Base-by-base conservation (phyloP, 2,329 filamentous ascomycete species). In the Hypoxylon sp. region DNA sequence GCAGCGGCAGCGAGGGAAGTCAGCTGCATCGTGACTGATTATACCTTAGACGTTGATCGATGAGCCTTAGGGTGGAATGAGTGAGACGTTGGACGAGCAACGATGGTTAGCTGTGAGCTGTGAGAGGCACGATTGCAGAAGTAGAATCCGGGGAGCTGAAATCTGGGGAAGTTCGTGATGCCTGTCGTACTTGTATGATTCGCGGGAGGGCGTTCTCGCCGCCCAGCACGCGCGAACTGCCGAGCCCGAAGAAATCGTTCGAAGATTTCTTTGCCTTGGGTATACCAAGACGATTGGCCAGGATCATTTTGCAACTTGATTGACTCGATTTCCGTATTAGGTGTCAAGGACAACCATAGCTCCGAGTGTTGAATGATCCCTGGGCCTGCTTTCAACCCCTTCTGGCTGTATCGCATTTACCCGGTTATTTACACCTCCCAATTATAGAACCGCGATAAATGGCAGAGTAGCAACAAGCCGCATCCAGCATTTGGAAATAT, bases 21-120 rank as follows among this genome's bases (percentile, higher is more conserved):
- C 76, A 77, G 76, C 75, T 79, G 77, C 77, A 78, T 79, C 70
- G 72, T 77, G 72, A 68, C 63, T 65, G 42, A 51, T 62, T 48
- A 29, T 48, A 63, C 63, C 50, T 66, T 42, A 42, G 26, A 48
- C 31, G 56, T 63, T 44, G 19, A 37, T 71, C 44, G 58, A 58
- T 42, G 39, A 55, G 48, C 31, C 56, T 62, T 51, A 22, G n/a
- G 46, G 29, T 19, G 54, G 19, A 26, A 42, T 53, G 54, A 54
- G 53, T 37, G 35, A 60, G 55, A 58, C 42, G 57, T 57, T 63
- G 51, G 54, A 35, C 51, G 33, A 68, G 47, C 39, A 65, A 69
- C 55, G 37, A 66, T 53, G 55, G 39, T 55, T 62, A 44, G 63
- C 58, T 61, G 29, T 14, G 53, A 55, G 29, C 39, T 62, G 37